These are phyloP conservation scores for Cinchona pubescens DNA, from an alignment of 257 asterid genomes.

Conservation along the genomic window DNA sequence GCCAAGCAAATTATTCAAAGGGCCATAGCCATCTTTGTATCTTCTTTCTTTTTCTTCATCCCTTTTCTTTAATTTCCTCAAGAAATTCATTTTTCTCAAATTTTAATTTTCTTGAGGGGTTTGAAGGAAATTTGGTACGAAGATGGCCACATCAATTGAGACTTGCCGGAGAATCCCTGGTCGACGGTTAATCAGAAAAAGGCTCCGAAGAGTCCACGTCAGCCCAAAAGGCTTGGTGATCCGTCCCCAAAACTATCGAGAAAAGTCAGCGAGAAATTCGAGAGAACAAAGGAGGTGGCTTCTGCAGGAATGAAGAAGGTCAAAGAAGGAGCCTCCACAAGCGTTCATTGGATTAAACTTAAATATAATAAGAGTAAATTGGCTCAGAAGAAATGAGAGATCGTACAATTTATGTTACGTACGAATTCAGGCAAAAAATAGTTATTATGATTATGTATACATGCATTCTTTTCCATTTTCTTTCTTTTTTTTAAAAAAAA, in stretches of 20 bases:
- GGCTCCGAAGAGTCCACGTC: background rate
- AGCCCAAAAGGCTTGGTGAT: conserved; percentile 31
- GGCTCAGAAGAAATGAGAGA: conserved; percentile 45
- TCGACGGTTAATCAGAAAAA: conserved; percentile 9
- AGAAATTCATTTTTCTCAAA: no score
- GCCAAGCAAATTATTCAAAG: background rate
- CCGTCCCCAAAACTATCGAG: conserved; percentile 31
- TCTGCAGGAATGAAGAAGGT: conserved; percentile 45
- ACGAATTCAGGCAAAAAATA: no score
- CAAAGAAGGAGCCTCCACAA: conserved; percentile 46
- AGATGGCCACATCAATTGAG: conserved; percentile 3
- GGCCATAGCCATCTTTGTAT: conserved; percentile 3
- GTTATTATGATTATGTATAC: background rate
- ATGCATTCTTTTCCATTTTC: background rate
- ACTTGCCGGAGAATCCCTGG: conserved; percentile 26
- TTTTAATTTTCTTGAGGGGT: no score
- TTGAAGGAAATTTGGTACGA: no score
- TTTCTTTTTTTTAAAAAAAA: no score
- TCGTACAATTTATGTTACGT: background rate
- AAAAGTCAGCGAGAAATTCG: conserved; percentile 36
- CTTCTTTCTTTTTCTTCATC: no score
- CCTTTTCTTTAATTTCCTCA: no score
- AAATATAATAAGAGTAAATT: conserved; percentile 49
- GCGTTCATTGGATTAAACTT: conserved; percentile 58
- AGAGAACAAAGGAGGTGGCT: conserved; percentile 58